A percentile compares a stretch with the other conserved stretches of the same genome.
These are phyloP conservation scores for Penicillium parvum DNA, from an alignment of 495 filamentous ascomycete genomes.

Conservation along the genomic window DNA sequence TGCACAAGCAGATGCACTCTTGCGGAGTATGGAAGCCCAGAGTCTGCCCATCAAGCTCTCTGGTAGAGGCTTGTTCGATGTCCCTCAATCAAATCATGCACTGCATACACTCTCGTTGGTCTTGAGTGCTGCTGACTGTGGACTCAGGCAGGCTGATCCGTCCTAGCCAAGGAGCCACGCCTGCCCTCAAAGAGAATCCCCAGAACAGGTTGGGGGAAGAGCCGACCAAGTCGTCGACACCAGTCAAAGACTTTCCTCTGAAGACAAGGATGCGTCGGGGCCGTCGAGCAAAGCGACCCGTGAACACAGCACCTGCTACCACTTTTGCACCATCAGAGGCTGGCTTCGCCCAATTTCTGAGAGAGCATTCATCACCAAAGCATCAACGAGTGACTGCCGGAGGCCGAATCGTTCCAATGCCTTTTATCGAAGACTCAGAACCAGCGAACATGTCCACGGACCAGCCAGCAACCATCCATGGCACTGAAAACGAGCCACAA, in stretches of 20 bases:
- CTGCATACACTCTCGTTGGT: no score
- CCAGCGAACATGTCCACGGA: no score
- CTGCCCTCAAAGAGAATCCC: constrained; percentile 1
- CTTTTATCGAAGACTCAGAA: constrained; percentile 18
- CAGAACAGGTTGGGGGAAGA: constrained; percentile 7
- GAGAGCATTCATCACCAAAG: constrained; percentile 55
- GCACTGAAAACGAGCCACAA: no score
- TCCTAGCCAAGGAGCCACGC: not conserved
- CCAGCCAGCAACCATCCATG: no score
- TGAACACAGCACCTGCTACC: constrained; percentile 20
- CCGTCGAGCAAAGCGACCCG: no score
- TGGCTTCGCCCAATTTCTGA: constrained; percentile 51
- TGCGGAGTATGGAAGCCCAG: no score
- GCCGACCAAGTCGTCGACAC: no score
- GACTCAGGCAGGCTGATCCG: constrained; percentile 3
- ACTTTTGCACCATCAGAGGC: constrained; percentile 25
- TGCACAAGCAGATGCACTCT: no score
- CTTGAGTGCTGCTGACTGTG: not conserved
- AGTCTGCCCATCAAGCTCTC: no score
- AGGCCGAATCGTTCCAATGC: constrained; percentile 57
- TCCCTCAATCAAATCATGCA: no score
- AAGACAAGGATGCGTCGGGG: no score
- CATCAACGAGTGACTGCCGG: constrained; percentile 61
- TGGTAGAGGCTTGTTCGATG: no score
- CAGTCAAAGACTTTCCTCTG: not conserved